Percentiles rank a stretch among this genome's conserved stretches.
Evolutionary conservation across 2,329 filamentous ascomycete species (phyloP).

Genomic region (Whalleya microplaca): DNA sequence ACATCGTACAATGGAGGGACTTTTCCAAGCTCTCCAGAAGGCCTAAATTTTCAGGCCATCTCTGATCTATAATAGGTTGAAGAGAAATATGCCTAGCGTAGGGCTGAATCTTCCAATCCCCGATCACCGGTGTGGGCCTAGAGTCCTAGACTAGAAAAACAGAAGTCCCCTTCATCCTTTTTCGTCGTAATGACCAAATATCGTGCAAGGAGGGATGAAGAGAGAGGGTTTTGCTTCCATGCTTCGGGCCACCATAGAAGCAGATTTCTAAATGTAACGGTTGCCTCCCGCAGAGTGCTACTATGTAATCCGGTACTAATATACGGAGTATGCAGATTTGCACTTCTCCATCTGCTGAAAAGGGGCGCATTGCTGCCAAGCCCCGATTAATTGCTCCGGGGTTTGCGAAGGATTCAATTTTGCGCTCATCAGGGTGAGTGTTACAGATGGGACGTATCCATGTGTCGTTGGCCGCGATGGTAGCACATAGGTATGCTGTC

Average conservation of each 20-base stretch:
- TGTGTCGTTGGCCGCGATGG: neutral
- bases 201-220: neutral
- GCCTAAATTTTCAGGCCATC: neutral
- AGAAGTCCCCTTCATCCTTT: neutral
- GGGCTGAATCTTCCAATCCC: constrained; percentile 20
- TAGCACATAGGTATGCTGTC: neutral
- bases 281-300: neutral
- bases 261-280: neutral
- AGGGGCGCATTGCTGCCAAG: neutral
- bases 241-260: neutral
- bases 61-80: neutral
- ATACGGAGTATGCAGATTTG: neutral
- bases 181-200: neutral
- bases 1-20: neutral
- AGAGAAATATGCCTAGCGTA: constrained; percentile 23
- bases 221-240: neutral
- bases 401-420: neutral
- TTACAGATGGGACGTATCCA: neutral
- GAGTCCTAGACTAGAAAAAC: neutral
- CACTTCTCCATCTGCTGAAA: neutral
- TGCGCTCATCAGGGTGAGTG: neutral
- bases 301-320: neutral
- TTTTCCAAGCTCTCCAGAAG: neutral
- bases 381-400: neutral
- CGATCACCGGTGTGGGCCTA: neutral